Percentiles rank a stretch among this genome's conserved stretches.
Evolutionary conservation across 495 filamentous ascomycete genomes (phyloP).

Genomic region (Penicillium roqueforti): DNA sequence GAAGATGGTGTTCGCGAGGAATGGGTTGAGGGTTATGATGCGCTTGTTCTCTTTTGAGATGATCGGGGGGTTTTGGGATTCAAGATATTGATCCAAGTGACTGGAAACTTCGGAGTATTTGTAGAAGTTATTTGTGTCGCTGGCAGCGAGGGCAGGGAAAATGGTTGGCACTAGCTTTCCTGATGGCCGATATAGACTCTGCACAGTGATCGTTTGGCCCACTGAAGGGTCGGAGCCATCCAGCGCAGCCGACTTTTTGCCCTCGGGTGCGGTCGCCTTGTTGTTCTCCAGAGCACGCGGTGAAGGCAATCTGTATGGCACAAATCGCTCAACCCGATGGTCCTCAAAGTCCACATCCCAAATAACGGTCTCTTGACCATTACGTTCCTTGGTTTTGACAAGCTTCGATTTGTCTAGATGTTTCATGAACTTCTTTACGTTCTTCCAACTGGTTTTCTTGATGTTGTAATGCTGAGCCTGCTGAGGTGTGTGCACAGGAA

Average conservation of each 20-base stretch:
- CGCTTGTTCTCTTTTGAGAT: slow-evolving; percentile 58
- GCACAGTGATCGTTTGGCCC: slow-evolving; percentile 53
- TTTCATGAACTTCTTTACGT: slow-evolving; percentile 70
- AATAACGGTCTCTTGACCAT: slow-evolving; percentile 62
- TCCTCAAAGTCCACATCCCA: slow-evolving; percentile 64
- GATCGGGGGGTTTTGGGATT: slow-evolving; percentile 52
- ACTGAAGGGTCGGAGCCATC: slow-evolving; percentile 46
- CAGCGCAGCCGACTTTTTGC: slow-evolving; percentile 40
- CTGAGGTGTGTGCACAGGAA: slow-evolving; percentile 54
- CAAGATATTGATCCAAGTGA: slow-evolving; percentile 41
- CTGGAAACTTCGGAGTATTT: slow-evolving; percentile 43
- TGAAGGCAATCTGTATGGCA: slow-evolving; percentile 58
- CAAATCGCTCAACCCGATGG: slow-evolving; percentile 50
- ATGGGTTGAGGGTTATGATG: slow-evolving; percentile 59
- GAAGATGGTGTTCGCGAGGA: slow-evolving; percentile 60
- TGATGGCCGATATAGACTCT: slow-evolving; percentile 53
- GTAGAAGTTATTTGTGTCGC: slow-evolving; percentile 50
- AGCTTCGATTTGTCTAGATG: slow-evolving; percentile 59
- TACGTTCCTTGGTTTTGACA: slow-evolving; percentile 63
- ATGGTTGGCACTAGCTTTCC: slow-evolving; percentile 54
- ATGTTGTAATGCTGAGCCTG: slow-evolving; percentile 59
- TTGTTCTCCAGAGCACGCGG: slow-evolving; percentile 33
- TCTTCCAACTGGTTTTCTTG: slow-evolving; percentile 76
- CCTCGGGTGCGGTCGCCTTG: slow-evolving; percentile 31
- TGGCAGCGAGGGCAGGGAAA: slow-evolving; percentile 39